phyloP scores from a whole-genome alignment of 2,329 filamentous ascomycete species.

The Aspergillus jensenii region DNA sequence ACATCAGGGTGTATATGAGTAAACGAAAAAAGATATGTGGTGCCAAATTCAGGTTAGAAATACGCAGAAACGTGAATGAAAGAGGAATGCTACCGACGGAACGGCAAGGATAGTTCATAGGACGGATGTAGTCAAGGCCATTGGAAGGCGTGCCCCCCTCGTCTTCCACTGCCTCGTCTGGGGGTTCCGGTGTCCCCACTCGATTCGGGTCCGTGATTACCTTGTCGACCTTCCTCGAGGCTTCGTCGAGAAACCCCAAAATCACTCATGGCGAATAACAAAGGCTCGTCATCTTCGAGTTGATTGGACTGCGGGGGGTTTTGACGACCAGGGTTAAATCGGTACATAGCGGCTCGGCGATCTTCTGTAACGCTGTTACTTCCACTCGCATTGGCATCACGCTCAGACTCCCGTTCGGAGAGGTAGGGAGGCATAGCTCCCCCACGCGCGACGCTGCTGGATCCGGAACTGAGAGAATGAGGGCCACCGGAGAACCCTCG shows the following conservation, averaged over 20 bases:
- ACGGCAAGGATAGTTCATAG: not conserved
- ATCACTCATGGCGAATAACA: constrained; percentile 49
- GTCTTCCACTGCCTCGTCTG: constrained; percentile 37
- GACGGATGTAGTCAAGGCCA: constrained; percentile 29
- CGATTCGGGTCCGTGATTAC: constrained; percentile 32
- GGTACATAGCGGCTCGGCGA: constrained; percentile 33
- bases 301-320: constrained; percentile 27
- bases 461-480: constrained; percentile 41
- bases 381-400: constrained; percentile 40
- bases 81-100: not conserved
- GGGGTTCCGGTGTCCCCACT: constrained; percentile 26
- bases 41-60: constrained; percentile 1
- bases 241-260: constrained; percentile 44
- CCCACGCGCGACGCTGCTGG: constrained; percentile 41
- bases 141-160: constrained; percentile 35
- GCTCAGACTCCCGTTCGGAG: constrained; percentile 37
- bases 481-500: constrained; percentile 38
- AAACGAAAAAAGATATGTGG: not conserved
- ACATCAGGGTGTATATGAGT: constrained; percentile 10
- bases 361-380: constrained; percentile 42
- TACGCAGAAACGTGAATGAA: not conserved
- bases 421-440: constrained; percentile 31
- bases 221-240: constrained; percentile 40
- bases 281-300: constrained; percentile 45
- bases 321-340: constrained; percentile 34